Evolutionary conservation across 768 basidiomycete genomes (phyloP).

Genomic region (Terana coerulea): DNA sequence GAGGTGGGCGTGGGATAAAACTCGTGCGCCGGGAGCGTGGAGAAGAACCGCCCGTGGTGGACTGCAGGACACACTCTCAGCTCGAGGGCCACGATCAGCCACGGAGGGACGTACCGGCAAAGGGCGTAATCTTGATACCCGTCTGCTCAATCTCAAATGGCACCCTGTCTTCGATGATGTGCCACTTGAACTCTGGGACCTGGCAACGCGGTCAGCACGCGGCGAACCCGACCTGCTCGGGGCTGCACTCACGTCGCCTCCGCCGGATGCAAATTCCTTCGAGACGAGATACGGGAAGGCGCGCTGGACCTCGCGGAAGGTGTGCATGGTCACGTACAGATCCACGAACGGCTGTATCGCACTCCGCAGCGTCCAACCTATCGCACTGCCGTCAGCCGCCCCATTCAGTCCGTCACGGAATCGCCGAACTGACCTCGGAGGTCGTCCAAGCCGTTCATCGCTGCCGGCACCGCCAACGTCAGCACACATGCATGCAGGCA

Average conservation of each 20-base stretch:
- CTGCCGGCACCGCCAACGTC: conserved; percentile 27
- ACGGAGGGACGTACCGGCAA: conserved; percentile 45
- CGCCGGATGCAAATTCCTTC: conserved; percentile 73
- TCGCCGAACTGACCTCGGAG: conserved; percentile 54
- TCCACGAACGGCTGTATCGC: conserved; percentile 73
- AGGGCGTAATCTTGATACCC: conserved; percentile 60
- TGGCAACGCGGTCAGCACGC: conserved; percentile 25
- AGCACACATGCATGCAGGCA: background rate
- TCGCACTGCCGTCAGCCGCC: conserved; percentile 4
- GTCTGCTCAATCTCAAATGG: conserved; percentile 67
- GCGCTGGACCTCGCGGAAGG: conserved; percentile 61
- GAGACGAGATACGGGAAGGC: conserved; percentile 82
- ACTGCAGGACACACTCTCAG: conserved; percentile 38
- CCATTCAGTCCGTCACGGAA: background rate
- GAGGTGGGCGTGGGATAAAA: conserved; percentile 38
- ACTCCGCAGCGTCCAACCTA: conserved; percentile 69
- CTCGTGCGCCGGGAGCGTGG: conserved; percentile 33
- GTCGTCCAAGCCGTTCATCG: conserved; percentile 90
- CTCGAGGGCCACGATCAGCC: background rate
- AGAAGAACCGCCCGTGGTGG: conserved; percentile 70
- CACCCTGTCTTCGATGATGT: conserved; percentile 66
- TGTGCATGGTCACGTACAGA: conserved; percentile 63
- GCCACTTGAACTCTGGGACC: conserved; percentile 83
- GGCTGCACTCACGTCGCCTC: conserved; percentile 57
- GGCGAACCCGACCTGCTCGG: background rate